Conservation (phyloP, 2,329 filamentous ascomycete genomes). For the Tolypocladium amazonense region DNA sequence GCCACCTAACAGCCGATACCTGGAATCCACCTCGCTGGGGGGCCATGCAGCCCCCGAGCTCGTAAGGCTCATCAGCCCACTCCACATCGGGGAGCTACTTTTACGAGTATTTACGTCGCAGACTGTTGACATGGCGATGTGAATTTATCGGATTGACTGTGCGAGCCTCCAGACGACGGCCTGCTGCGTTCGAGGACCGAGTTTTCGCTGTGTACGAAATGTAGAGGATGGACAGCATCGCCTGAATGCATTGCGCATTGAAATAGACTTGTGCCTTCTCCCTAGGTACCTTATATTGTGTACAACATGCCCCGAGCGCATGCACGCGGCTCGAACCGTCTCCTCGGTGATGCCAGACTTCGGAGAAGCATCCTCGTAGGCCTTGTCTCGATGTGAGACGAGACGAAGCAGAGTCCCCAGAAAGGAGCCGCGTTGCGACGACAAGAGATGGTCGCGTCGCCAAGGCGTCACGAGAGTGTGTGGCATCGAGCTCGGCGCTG, state of each 20-base stretch:
- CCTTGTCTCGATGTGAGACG: background rate
- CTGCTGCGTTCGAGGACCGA: background rate
- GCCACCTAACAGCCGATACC: background rate
- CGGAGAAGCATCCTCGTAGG: background rate
- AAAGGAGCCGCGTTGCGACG: background rate
- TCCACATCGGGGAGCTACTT: background rate
- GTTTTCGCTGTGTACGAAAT: background rate
- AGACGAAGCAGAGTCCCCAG: background rate
- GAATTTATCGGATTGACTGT: background rate
- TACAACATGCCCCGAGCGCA: background rate
- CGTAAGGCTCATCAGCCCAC: background rate
- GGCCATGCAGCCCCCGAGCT: background rate
- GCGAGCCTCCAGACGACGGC: background rate
- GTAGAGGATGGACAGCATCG: background rate
- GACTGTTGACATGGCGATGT: background rate
- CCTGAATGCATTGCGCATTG: background rate
- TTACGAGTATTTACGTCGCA: too few relatives aligned
- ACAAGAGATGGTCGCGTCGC: background rate
- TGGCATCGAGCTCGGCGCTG: background rate
- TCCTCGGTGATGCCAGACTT: background rate
- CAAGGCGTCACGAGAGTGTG: background rate
- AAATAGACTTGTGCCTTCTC: background rate
- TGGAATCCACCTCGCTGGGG: background rate
- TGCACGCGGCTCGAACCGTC: background rate
- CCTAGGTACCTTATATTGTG: background rate